Evolutionary conservation across 768 basidiomycete genomes (phyloP).

Genomic region (Pilatotrama ljubarskyi): DNA sequence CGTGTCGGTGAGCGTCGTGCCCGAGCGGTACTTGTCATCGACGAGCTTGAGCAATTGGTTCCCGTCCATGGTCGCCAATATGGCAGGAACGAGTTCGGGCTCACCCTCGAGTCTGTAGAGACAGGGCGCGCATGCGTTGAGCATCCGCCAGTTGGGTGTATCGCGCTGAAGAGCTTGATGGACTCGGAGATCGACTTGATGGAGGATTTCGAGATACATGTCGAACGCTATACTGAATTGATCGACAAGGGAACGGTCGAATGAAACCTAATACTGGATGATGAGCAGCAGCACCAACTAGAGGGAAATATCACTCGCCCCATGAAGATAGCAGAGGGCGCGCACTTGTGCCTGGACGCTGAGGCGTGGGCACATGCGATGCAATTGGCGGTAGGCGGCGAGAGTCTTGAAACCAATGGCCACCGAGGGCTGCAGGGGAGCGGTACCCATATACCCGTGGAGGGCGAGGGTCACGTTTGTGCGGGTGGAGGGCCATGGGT

Average conservation of each 20-base stretch:
- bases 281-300: too few relatives aligned
- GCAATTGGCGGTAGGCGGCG: too few relatives aligned
- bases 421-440: too few relatives aligned
- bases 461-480: too few relatives aligned
- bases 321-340: too few relatives aligned
- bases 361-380: too few relatives aligned
- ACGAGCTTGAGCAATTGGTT: slow-evolving; percentile 23
- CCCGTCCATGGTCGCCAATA: slow-evolving; percentile 25
- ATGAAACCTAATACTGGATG: too few relatives aligned
- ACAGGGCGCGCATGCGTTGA: slow-evolving; percentile 31
- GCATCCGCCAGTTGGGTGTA: slow-evolving; percentile 26
- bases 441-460: too few relatives aligned
- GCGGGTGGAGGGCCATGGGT: too few relatives aligned
- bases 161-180: slow-evolving; percentile 19
- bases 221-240: slow-evolving; percentile 27
- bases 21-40: background rate
- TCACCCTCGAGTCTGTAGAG: slow-evolving; percentile 24
- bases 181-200: slow-evolving; percentile 15
- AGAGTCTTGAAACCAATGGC: too few relatives aligned
- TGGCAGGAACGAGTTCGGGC: background rate
- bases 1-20: background rate
- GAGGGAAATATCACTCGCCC: too few relatives aligned
- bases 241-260: background rate
- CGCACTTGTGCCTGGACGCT: too few relatives aligned
- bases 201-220: background rate